Evolutionary conservation across 345 rosid genomes (phyloP).

Genomic region (Eutrema yunnanense): DNA sequence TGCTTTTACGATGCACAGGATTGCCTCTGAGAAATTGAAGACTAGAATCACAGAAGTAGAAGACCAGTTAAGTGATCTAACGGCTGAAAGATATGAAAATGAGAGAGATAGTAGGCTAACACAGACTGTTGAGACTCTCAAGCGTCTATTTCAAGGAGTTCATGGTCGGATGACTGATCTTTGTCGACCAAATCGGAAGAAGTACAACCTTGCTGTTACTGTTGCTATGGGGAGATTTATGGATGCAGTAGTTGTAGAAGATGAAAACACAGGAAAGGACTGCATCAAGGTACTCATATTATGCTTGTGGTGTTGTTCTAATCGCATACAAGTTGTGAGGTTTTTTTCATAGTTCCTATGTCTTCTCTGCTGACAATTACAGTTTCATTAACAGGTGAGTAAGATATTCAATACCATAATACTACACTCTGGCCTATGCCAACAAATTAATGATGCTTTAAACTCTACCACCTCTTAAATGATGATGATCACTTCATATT

Average conservation of each 20-base stretch:
- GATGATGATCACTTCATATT: conserved; percentile 1
- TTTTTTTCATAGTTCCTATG: background rate
- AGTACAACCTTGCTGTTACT: conserved; percentile 94
- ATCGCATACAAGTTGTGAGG: conserved; percentile 13
- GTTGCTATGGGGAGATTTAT: conserved; percentile 99
- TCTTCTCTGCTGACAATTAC: background rate
- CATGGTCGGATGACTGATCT: conserved; percentile 98
- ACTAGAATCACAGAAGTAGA: conserved; percentile 70
- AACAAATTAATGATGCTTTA: conserved; percentile 2
- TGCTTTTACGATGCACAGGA: conserved; percentile 39
- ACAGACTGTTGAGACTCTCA: conserved; percentile 88
- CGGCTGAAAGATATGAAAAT: conserved; percentile 86
- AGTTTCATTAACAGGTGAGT: background rate
- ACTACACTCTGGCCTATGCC: conserved; percentile 5
- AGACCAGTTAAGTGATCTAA: conserved; percentile 78
- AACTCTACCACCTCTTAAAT: conserved; percentile 3
- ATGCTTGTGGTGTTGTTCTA: conserved; percentile 17
- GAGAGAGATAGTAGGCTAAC: conserved; percentile 88
- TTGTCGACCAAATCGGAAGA: conserved; percentile 87
- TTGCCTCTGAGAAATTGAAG: conserved; percentile 66
- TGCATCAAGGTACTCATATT: conserved; percentile 75
- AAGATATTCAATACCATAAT: background rate
- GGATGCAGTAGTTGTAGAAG: conserved; percentile 98
- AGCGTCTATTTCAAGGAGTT: conserved; percentile 90
- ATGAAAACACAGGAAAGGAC: conserved; percentile 92